These are phyloP conservation scores for Gaertneriomyces sp. DNA, from an alignment of 192 early-diverging fungal species.

Conservation along the genomic window DNA sequence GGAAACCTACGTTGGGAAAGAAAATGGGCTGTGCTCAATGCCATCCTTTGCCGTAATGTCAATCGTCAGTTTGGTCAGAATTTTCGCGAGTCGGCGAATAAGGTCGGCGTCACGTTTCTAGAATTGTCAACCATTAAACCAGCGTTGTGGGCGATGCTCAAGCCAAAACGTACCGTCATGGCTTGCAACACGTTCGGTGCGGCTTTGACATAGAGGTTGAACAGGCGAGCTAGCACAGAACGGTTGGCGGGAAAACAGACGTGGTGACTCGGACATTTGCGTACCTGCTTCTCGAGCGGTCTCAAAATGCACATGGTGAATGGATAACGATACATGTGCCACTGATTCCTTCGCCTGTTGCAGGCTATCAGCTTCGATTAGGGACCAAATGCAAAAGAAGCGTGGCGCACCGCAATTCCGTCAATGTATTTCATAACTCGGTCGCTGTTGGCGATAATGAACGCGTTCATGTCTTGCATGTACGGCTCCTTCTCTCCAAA, in stretches of 20 bases:
- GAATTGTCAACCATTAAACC: neutral
- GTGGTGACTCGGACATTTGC: neutral
- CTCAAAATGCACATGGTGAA: conserved; percentile 28
- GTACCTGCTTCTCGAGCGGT: conserved; percentile 27
- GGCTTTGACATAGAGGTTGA: conserved; percentile 22
- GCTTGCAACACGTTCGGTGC: conserved; percentile 20
- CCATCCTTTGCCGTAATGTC: conserved; percentile 23
- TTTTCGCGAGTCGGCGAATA: conserved; percentile 16
- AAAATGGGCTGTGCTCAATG: conserved; percentile 16
- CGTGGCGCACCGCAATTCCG: conserved; percentile 25
- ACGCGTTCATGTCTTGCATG: conserved; percentile 33
- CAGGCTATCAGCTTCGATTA: neutral
- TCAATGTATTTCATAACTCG: conserved; percentile 25
- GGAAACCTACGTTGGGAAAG: conserved; percentile 18
- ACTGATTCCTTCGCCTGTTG: conserved; percentile 21
- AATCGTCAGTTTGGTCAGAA: conserved; percentile 20
- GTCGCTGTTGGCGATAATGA: conserved; percentile 22
- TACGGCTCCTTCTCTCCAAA: conserved; percentile 41
- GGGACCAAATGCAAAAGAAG: neutral
- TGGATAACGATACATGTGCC: neutral
- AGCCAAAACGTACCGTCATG: conserved; percentile 14
- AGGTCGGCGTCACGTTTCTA: conserved; percentile 22
- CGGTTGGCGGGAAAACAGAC: neutral
- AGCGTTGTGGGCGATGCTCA: neutral
- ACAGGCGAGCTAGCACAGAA: conserved; percentile 12